Percentiles rank a stretch among this genome's conserved stretches.
phyloP scores from a whole-genome alignment of 2,329 filamentous ascomycete genomes.

The Penicillium brasilianum region DNA sequence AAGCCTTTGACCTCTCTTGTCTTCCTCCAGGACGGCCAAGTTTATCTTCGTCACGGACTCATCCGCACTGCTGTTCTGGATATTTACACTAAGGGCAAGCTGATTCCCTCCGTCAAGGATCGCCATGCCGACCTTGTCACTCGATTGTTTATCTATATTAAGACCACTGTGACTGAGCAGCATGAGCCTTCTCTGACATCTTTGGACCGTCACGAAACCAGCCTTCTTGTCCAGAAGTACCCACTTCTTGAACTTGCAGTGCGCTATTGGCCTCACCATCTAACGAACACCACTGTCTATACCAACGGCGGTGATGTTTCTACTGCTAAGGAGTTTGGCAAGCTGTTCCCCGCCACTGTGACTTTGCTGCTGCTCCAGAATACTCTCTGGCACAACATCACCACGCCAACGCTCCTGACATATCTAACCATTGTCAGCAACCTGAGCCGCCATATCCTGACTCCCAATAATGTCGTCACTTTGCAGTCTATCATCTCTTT shows the following conservation, averaged over 20 bases:
- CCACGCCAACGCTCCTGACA: constrained; percentile 37
- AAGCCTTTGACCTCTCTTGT: constrained; percentile 41
- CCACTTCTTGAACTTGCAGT: constrained; percentile 53
- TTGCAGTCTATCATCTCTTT: constrained; percentile 56
- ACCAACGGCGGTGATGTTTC: constrained; percentile 46
- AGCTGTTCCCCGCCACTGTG: constrained; percentile 53
- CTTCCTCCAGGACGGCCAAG: constrained; percentile 40
- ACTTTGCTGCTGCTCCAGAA: constrained; percentile 55
- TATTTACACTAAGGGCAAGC: constrained; percentile 38
- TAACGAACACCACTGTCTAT: constrained; percentile 50
- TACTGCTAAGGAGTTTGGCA: constrained; percentile 53
- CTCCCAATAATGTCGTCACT: constrained; percentile 49
- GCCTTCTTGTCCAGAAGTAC: constrained; percentile 40
- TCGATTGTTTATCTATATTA: constrained; percentile 44
- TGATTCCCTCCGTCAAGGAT: constrained; percentile 39
- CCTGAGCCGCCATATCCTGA: constrained; percentile 40
- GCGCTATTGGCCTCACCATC: constrained; percentile 55
- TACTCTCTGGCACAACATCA: constrained; percentile 52
- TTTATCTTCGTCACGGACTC: constrained; percentile 44
- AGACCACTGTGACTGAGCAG: constrained; percentile 34
- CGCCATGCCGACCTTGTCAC: constrained; percentile 40
- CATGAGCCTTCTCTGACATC: constrained; percentile 39
- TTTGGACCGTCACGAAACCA: constrained; percentile 35
- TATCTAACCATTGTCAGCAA: constrained; percentile 37
- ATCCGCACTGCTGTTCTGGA: constrained; percentile 41